Evolutionary conservation across 352 stramenopile species (phyloP), one percentile per base, ranked within the genome.

Genomic region (Thraustochytrium sp.): DNA sequence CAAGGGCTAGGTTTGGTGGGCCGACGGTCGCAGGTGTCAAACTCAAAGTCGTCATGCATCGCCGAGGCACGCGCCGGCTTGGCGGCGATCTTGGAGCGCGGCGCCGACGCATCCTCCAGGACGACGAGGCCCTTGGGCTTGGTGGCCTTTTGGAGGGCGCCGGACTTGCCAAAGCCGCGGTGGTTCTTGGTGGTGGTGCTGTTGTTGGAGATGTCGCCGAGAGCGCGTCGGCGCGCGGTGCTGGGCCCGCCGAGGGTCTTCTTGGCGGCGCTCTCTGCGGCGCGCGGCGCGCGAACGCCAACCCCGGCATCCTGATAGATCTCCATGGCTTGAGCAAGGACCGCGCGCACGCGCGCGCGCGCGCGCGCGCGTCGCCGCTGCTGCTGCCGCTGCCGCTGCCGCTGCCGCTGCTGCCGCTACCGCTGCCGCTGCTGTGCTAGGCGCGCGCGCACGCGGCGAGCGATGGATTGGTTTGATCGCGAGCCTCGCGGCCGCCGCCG

Each of bases 151-250:
- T n/a, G n/a, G n/a, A n/a, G n/a, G n/a, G n/a, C n/a, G n/a, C n/a
- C n/a, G n/a, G n/a, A n/a, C n/a, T n/a, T n/a, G n/a, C n/a, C n/a
- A n/a, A n/a, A 72, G 46, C 9, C 59, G 59, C 59, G 59, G 59
- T 26, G 59, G 59, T 26, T 72, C 46, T 49, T 72, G 59, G 16
- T 38, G 34, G 5, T 18, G 59, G 9, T 72, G 55, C 55, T 65
- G 55, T 72, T 72, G 36, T 72, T 72, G 16, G 59, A 72, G 40
- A 72, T 72, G 46, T 72, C 59, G 40, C 59, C 59, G 36, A 72
- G 59, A 21, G 59, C 59, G 36, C 59, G 34, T 55, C 59, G 59
- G 8, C 51, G 51, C 51, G n/a, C 16, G 11, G 51, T 59, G 51
- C 31, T 59, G 21, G 51, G 51, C 26, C 51, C 51, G 21, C 55